Percentiles rank a stretch among this genome's conserved stretches.
Evolutionary conservation across 345 rosid genomes (phyloP).

Genomic region (Kandelia obovata): DNA sequence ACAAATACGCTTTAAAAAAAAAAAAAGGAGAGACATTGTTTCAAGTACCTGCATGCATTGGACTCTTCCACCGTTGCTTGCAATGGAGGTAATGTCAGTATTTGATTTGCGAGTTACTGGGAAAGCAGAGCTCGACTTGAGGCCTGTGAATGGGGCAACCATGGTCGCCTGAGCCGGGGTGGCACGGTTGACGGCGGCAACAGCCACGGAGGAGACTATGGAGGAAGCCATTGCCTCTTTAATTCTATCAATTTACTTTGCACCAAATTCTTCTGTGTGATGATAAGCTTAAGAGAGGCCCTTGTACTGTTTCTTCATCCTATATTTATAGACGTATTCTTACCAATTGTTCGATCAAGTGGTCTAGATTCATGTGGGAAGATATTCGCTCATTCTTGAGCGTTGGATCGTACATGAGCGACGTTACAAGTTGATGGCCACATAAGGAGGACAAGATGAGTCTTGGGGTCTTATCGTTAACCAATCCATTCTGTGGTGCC

Average conservation of each 20-base stretch:
- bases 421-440: too few species aligned
- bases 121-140: background rate
- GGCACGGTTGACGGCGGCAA: constrained; percentile 11
- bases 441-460: too few species aligned
- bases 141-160: constrained; percentile 1
- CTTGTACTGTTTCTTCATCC: background rate
- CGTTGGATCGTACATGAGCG: too few species aligned
- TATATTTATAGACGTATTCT: background rate
- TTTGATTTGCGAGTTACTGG: background rate
- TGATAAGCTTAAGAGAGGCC: background rate
- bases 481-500: too few species aligned
- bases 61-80: constrained; percentile 14
- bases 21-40: background rate
- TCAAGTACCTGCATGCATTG: constrained; percentile 10
- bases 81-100: background rate
- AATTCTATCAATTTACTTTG: background rate
- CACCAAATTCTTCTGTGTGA: background rate
- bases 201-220: constrained; percentile 11
- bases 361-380: too few species aligned
- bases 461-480: too few species aligned
- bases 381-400: too few species aligned
- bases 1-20: background rate
- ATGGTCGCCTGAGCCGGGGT: background rate
- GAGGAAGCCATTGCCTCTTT: constrained; percentile 15
- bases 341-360: too few species aligned